Evolutionary conservation across 202 grass and related monocot genomes (phyloP).

Genomic region (Zoysia matrella): DNA sequence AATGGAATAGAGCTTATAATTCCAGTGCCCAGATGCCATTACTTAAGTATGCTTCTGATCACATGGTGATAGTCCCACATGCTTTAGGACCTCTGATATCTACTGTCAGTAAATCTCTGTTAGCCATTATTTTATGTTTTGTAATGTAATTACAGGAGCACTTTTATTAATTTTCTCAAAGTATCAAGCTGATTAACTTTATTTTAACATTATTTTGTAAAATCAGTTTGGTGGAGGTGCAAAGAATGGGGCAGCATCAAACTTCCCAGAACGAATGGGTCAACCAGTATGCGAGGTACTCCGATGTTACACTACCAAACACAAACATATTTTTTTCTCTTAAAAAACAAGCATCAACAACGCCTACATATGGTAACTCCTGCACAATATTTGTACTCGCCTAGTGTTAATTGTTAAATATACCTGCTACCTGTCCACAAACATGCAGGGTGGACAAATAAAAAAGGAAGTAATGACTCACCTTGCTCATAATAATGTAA

Average conservation of each 20-base stretch:
- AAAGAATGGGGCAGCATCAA: conserved; percentile 52
- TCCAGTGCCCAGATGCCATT: neutral
- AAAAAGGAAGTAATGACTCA: conserved; percentile 15
- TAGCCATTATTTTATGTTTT: neutral
- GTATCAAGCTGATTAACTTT: conserved; percentile 3
- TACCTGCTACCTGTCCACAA: neutral
- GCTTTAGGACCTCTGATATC: conserved; percentile 1
- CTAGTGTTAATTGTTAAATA: conserved; percentile 7
- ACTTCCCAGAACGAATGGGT: conserved; percentile 73
- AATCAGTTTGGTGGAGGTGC: conserved; percentile 52
- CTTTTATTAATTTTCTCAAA: conserved; percentile 8
- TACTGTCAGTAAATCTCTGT: conserved; percentile 21
- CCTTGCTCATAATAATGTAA: neutral
- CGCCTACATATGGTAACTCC: conserved; percentile 24
- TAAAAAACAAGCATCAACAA: conserved; percentile 5
- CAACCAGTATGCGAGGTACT: conserved; percentile 88
- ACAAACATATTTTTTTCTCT: conserved; percentile 21
- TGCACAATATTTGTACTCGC: conserved; percentile 30
- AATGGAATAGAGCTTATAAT: too few relatives aligned
- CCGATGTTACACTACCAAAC: conserved; percentile 10
- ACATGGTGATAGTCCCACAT: conserved; percentile 2
- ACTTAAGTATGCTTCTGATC: conserved; percentile 20
- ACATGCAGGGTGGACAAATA: conserved; percentile 16
- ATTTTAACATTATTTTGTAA: conserved; percentile 15
- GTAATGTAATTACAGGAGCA: neutral